Conservation (phyloP, 148 eudicot genomes). For the Dianthus caryophyllus region DNA sequence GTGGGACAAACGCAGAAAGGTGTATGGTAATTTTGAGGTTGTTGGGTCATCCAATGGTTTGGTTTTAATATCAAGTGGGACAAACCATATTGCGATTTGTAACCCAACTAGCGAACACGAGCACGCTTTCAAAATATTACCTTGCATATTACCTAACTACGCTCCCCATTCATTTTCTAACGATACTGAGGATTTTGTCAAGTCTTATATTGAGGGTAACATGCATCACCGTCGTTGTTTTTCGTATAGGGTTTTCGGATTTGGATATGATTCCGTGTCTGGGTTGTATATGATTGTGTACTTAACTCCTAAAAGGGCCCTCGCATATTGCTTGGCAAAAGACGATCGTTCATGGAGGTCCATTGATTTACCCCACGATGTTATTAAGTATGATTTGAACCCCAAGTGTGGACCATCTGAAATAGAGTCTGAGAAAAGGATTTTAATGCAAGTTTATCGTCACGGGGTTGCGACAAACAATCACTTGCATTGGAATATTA, state of each 20-base stretch:
- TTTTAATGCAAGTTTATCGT: constrained; percentile 1
- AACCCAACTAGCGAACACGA: constrained; percentile 16
- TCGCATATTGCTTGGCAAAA: background rate
- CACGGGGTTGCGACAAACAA: constrained; percentile 7
- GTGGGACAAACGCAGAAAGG: background rate
- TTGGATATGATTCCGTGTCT: constrained; percentile 14
- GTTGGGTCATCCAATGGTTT: constrained; percentile 20
- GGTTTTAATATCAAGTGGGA: constrained; percentile 7
- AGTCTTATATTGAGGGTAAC: background rate
- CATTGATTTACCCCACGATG: background rate
- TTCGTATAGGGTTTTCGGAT: constrained; percentile 15
- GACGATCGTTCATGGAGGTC: constrained; percentile 9
- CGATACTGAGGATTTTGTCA: background rate
- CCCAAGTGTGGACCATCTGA: background rate
- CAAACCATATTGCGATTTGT: constrained; percentile 13
- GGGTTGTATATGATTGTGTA: background rate
- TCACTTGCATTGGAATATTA: constrained; percentile 20
- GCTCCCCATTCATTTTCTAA: no score
- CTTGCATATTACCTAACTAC: constrained; percentile 9
- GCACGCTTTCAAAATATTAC: constrained; percentile 8
- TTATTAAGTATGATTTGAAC: background rate
- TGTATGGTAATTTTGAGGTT: constrained; percentile 1
- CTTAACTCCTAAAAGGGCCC: background rate
- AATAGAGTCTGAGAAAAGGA: background rate
- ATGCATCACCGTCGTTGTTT: background rate